A percentile compares a stretch with the other conserved stretches of the same genome.
These are phyloP conservation scores for Moricandia arvensis DNA, from an alignment of 345 rosid species.

Conservation along the genomic window DNA sequence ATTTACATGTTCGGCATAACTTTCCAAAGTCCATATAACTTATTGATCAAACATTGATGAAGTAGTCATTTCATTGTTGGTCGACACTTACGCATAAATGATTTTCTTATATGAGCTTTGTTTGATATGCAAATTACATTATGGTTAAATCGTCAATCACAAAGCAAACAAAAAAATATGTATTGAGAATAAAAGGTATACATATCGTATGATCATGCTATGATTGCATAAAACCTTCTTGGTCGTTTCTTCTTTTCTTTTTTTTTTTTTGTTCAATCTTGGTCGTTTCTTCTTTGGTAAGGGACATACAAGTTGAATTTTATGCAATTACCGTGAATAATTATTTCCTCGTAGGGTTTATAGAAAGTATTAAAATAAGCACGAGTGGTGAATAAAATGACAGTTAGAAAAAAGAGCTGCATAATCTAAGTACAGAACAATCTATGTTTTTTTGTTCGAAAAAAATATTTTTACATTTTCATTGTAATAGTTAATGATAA, in stretches of 20 bases:
- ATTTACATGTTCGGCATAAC: neutral
- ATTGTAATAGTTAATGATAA: no score
- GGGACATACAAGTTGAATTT: neutral
- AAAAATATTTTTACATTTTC: no score
- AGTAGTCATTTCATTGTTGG: neutral
- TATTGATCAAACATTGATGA: neutral
- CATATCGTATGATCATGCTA: neutral
- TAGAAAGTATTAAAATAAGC: neutral
- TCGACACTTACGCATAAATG: neutral
- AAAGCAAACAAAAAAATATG: neutral
- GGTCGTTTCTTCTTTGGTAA: neutral
- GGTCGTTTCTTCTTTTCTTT: neutral
- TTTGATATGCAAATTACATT: neutral
- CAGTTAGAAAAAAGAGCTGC: neutral
- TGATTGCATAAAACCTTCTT: neutral
- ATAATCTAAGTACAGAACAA: neutral
- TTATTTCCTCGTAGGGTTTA: neutral
- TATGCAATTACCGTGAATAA: constrained; percentile 8
- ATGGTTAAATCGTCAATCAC: neutral
- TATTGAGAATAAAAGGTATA: neutral
- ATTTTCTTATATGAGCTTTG: neutral
- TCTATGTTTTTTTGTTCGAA: no score
- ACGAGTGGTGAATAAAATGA: neutral
- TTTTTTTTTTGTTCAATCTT: no score
- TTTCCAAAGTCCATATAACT: neutral